These are phyloP conservation scores for Arthrocladium fulminans DNA, from an alignment of 2,329 filamentous ascomycete genomes.

Conservation along the genomic window DNA sequence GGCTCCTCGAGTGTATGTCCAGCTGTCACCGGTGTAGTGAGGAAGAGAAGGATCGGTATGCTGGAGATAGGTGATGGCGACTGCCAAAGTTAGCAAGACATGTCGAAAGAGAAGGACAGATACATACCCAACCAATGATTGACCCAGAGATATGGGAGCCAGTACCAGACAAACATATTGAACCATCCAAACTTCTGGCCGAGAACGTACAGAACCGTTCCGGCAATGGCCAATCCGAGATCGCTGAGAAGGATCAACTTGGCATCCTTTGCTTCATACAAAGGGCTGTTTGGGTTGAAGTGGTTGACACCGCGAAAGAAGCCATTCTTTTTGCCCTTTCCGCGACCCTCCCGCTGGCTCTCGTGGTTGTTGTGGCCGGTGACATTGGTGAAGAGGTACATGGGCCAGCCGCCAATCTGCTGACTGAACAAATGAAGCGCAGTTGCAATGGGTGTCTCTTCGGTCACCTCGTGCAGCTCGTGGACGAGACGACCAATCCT, in stretches of 20 bases:
- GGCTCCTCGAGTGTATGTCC: conserved; percentile 89
- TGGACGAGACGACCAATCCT: conserved; percentile 66
- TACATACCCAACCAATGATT: conserved; percentile 96
- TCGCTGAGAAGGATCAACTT: conserved; percentile 81
- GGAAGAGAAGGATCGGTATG: conserved; percentile 92
- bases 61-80: conserved; percentile 94
- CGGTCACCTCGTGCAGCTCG: conserved; percentile 78
- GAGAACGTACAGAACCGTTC: conserved; percentile 56
- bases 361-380: conserved; percentile 95
- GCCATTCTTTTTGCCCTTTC: conserved; percentile 85
- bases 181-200: conserved; percentile 69
- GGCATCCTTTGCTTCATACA: conserved; percentile 87
- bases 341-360: conserved; percentile 83
- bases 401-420: conserved; percentile 86
- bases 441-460: conserved; percentile 87
- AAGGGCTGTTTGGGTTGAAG: conserved; percentile 76
- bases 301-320: conserved; percentile 78
- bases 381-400: conserved; percentile 84
- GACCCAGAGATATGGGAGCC: conserved; percentile 90
- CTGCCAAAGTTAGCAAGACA: conserved; percentile 38
- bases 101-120: conserved; percentile 4
- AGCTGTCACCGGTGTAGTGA: conserved; percentile 77
- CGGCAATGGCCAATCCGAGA: conserved; percentile 61
- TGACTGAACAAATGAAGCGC: conserved; percentile 65
- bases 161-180: conserved; percentile 92